Evolutionary conservation across 2,329 filamentous ascomycete species (phyloP).

Genomic region (Penicillium sp.): DNA sequence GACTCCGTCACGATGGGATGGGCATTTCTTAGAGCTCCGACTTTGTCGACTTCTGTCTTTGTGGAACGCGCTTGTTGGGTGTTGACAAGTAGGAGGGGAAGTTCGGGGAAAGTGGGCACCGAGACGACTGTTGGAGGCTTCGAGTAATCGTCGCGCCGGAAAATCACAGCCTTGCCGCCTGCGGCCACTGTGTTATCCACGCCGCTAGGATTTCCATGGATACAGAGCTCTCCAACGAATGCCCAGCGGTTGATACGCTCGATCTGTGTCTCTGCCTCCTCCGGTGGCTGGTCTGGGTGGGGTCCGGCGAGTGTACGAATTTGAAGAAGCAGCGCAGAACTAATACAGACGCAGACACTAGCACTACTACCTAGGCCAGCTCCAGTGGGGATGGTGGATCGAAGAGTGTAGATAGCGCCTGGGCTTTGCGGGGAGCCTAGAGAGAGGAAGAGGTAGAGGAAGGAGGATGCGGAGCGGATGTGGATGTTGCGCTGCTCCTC

Average conservation of each 20-base stretch:
- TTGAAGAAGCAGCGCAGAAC: constrained; percentile 80
- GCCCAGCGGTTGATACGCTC: constrained; percentile 98
- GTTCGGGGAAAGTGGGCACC: constrained; percentile 83
- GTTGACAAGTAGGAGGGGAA: constrained; percentile 86
- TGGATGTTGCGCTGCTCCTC: constrained; percentile 80
- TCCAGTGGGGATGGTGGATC: constrained; percentile 89
- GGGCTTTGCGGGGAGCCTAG: constrained; percentile 76
- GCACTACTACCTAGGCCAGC: constrained; percentile 90
- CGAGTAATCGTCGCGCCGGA: constrained; percentile 74
- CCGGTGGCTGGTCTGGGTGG: constrained; percentile 82
- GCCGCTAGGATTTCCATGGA: constrained; percentile 93
- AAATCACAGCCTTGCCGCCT: constrained; percentile 91
- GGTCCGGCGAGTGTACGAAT: constrained; percentile 85
- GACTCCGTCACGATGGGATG: constrained; percentile 76
- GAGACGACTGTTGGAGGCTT: constrained; percentile 75
- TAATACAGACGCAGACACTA: constrained; percentile 88
- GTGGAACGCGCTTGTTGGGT: constrained; percentile 87
- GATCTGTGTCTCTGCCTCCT: constrained; percentile 85
- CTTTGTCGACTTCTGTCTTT: constrained; percentile 80
- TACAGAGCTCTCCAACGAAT: constrained; percentile 94
- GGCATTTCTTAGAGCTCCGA: constrained; percentile 66
- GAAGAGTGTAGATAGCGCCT: constrained; percentile 82
- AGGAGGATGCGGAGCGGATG: constrained; percentile 75
- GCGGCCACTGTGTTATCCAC: constrained; percentile 96
- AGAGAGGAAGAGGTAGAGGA: constrained; percentile 90